Conservation (phyloP, 306 rosid genomes). For the Adenanthera pavonina region DNA sequence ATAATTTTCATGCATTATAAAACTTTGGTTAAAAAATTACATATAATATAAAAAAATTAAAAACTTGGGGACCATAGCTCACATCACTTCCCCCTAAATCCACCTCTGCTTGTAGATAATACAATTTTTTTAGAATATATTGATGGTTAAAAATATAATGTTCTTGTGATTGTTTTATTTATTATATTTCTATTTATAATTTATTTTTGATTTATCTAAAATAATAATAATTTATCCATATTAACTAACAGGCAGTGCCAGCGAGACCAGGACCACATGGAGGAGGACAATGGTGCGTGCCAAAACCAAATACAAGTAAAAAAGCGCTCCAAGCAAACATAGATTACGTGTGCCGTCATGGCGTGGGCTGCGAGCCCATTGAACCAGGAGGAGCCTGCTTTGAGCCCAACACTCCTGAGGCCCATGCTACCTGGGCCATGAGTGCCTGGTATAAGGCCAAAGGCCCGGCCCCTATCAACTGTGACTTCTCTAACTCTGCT, state of each 20-base stretch:
- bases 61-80: too few relatives aligned
- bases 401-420: conserved; percentile 41
- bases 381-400: conserved; percentile 71
- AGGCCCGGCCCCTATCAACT: conserved; percentile 61
- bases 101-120: too few relatives aligned
- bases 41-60: too few relatives aligned
- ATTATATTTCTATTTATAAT: neutral
- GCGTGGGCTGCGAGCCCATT: conserved; percentile 63
- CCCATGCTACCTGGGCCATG: conserved; percentile 75
- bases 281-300: conserved; percentile 67
- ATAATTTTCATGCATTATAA: too few relatives aligned
- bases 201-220: neutral
- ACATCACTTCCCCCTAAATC: too few relatives aligned
- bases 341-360: conserved; percentile 67
- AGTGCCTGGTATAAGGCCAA: conserved; percentile 63
- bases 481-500: conserved; percentile 67
- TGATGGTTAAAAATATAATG: too few relatives aligned
- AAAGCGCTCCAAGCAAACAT: conserved; percentile 63
- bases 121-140: too few relatives aligned
- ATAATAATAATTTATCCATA: neutral
- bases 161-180: too few relatives aligned
- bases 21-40: too few relatives aligned
- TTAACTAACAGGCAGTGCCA: conserved; percentile 23
- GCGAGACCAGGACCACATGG: neutral
- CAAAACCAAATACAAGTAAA: conserved; percentile 51